Evolutionary conservation across 2,329 filamentous ascomycete genomes (phyloP), one percentile per base, ranked within the genome.

Genomic region (Rhinocladiella mackenziei): DNA sequence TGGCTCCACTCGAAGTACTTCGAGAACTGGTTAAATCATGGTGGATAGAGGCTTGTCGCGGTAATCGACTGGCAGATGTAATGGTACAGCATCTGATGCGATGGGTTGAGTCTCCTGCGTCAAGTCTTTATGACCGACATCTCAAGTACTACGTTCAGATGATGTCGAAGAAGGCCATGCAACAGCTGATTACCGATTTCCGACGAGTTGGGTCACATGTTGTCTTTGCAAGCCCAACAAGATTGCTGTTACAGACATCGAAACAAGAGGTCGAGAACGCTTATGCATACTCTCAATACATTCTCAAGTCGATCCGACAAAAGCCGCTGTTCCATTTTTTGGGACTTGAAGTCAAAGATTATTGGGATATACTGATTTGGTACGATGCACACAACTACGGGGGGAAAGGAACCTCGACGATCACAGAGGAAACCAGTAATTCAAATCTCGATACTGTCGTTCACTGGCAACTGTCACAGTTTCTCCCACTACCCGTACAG

Each of bases 361-460:
- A 96, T 66, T 99, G 92, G 92, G 92, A 99, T 64, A 97, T 96
- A 59, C 80, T 99, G 0, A 82, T 96, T 3, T 99, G 92, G 92
- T 97, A 97, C 56, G 92, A 99, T 57, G 88, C 96, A 66, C 96
- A 91, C 74, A 98, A 99, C 71, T 97, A 97, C 59, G 94, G 92
- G 43, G 92, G 92, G 49, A 94, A 94, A 60, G 92, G 86, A 3
- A 95, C 88, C 55, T 80, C 83, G 37, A 80, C 92, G 58, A 86
- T 96, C 3, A 75, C 84, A 5, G 81, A 82, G 56, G 74, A 74
- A 7, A 58, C 55, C 17, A 87, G 91, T 57, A 80, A 84, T 32
- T 89, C 96, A 62, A 76, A 79, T 2, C 76, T 97, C 10, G 85
- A 96, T 58, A 92, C 86, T 8, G 81, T 98, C 58, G 97, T 98